Evolutionary conservation across 2,329 filamentous ascomycete species (phyloP), one percentile per base, ranked within the genome.

Genomic region (Microsporum ferrugineum): DNA sequence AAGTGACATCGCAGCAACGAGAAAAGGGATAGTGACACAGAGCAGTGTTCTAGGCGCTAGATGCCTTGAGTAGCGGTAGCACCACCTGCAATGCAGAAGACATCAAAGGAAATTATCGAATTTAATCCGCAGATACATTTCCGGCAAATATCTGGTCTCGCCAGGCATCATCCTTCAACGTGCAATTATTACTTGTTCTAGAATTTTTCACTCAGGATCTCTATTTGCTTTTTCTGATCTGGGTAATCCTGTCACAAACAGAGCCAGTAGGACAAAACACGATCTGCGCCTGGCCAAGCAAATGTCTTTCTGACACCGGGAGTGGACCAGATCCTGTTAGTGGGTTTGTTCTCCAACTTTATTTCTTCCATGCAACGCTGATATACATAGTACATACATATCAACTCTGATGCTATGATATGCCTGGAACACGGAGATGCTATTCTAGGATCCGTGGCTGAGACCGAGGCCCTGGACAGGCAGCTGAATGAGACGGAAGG

Each of bases 151-250:
- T 36, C 33, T 31, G 51, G 51, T 55, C 51, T 55, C 49, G 49
- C 29, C 49, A 17, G 29, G 14, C 39, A 43, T 36, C 14, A 8
- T 34, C 49, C 4, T 14, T 36, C 51, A 55, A 55, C 51, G 51
- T 55, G 51, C 51, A 34, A 55, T 36, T 29, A 55, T 55, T 34
- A 55, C 51, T 55, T 55, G 51, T 55, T 55, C 51, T 55, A 55
- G 51, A 55, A 55, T 55, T 55, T 55, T 55, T 14, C 51, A 55
- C 51, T 17, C 39, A 31, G 14, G n/a, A 31, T 4, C 51, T 2
- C 23, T 55, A 31, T 34, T 55, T 55, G 51, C 51, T 55, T 55
- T 55, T 55, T 55, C 14, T 14, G 14, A 55, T 55, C 31, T 23
- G 12, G 51, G 14, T 55, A 12, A 29, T 55, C 33, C 31, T 23